Base-by-base conservation (phyloP, 495 filamentous ascomycete genomes). In the Aspergillus cristatus region DNA sequence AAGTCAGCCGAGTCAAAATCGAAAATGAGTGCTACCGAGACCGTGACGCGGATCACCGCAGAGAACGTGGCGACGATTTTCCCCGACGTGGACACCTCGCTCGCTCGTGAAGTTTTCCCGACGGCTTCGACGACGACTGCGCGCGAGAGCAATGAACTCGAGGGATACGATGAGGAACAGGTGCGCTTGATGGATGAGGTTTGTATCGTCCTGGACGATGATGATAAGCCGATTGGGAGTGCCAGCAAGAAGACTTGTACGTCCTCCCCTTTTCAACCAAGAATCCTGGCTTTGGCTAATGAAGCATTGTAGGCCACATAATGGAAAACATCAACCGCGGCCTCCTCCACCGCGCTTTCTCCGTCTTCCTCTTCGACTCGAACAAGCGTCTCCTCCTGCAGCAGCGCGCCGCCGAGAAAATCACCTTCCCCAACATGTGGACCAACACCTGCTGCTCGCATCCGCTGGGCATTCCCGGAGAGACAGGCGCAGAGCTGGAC, bases 371-470 rank as follows among this genome's bases (percentile, higher is more conserved):
- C 47, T 99, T 99, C 71, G 84, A 96, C 59, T 75, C 74, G 25
- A 74, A 90, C 45, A 84, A 88, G 51, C 81, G 85, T 51, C 70
- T 99, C 45, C 79, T 97, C 28, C 79, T 99, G 20, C 91, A 99
- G 63, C 91, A 96, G 67, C 83, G 91, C 47, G 91, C 91, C 33
- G 68, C 82, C 31, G 89, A 96, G 67, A 99, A 99, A 71, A 99
- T 99, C 60, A 99, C 91, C 12, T 99, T 99, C 68, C 91, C 91
- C 22, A 84, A 88, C 56, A 89, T 95, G 86, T 99, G 91, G 91
- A 99, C 91, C 40, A 99, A 99, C 64, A 99, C 91, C 28, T 99
- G 91, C 74, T 99, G 91, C 70, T 99, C 91, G 20, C 91, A 99
- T 62, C 91, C 91, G 7, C 70, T 99, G 37, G 86, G 86, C 18